Evolutionary conservation across 768 basidiomycete species (phyloP).

Genomic region (Mrakia blollopis): DNA sequence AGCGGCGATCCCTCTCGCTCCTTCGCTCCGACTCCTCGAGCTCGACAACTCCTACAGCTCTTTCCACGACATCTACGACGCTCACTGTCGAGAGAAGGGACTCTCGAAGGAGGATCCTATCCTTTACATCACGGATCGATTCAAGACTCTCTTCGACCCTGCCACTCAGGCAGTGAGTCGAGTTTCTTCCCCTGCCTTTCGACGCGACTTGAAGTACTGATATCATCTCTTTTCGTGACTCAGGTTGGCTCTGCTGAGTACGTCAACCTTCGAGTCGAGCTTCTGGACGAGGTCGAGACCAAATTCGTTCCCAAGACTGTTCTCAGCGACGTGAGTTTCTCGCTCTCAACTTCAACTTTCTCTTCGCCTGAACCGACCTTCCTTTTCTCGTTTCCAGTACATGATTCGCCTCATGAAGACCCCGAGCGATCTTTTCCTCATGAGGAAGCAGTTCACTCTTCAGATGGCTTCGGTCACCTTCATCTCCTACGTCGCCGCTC

Average conservation of each 20-base stretch:
- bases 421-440: slow-evolving; percentile 84
- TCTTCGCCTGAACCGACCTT: background rate
- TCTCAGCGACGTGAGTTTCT: slow-evolving; percentile 63
- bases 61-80: slow-evolving; percentile 89
- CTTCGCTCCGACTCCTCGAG: slow-evolving; percentile 76
- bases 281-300: slow-evolving; percentile 75
- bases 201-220: slow-evolving; percentile 13
- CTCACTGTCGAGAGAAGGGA: slow-evolving; percentile 68
- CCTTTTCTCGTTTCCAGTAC: slow-evolving; percentile 55
- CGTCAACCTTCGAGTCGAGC: slow-evolving; percentile 67
- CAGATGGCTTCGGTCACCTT: slow-evolving; percentile 85
- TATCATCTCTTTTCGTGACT: background rate
- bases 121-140: slow-evolving; percentile 76
- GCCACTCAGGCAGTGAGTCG: slow-evolving; percentile 20
- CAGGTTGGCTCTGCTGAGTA: slow-evolving; percentile 46
- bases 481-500: slow-evolving; percentile 80
- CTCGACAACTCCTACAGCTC: slow-evolving; percentile 86
- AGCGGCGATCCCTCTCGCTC: slow-evolving; percentile 69
- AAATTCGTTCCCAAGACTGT: slow-evolving; percentile 90
- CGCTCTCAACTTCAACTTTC: slow-evolving; percentile 14
- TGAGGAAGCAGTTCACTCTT: slow-evolving; percentile 92
- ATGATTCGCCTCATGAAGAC: slow-evolving; percentile 80
- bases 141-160: slow-evolving; percentile 49
- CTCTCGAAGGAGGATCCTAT: slow-evolving; percentile 83
- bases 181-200: slow-evolving; percentile 11